Evolutionary conservation across 148 eudicot genomes (phyloP).

Genomic region (Silene conica): DNA sequence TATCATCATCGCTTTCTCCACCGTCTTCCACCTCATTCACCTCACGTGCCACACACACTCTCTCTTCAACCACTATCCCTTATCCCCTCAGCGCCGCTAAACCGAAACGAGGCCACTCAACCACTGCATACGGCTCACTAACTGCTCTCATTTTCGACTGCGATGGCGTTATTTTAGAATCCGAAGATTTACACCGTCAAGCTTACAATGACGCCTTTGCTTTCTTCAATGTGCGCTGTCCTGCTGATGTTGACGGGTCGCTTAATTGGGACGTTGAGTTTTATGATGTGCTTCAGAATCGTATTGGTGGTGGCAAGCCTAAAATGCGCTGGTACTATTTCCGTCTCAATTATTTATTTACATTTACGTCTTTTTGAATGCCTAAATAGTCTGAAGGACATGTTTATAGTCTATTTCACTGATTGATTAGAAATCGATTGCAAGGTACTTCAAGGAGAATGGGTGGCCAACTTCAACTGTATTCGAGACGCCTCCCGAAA

Average conservation of each 20-base stretch:
- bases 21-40: conserved; percentile 5
- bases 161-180: conserved; percentile 91
- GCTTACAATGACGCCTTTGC: conserved; percentile 87
- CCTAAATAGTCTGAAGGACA: neutral
- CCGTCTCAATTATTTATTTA: neutral
- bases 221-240: conserved; percentile 72
- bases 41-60: conserved; percentile 21
- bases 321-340: conserved; percentile 79
- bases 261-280: conserved; percentile 72
- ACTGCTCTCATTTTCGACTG: conserved; percentile 85
- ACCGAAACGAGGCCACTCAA: conserved; percentile 1
- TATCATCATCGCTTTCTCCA: neutral
- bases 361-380: too few species aligned
- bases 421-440: conserved; percentile 25
- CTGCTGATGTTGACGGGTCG: conserved; percentile 35
- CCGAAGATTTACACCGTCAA: conserved; percentile 90
- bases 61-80: conserved; percentile 24
- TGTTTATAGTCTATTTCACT: conserved; percentile 18
- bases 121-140: neutral
- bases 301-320: conserved; percentile 91
- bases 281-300: conserved; percentile 87
- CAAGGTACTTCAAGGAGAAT: conserved; percentile 94
- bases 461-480: conserved; percentile 88
- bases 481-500: conserved; percentile 59
- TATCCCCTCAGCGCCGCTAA: conserved; percentile 20